Conservation (phyloP, 352 stramenopile species). For the Globisporangium recalcitrans region DNA sequence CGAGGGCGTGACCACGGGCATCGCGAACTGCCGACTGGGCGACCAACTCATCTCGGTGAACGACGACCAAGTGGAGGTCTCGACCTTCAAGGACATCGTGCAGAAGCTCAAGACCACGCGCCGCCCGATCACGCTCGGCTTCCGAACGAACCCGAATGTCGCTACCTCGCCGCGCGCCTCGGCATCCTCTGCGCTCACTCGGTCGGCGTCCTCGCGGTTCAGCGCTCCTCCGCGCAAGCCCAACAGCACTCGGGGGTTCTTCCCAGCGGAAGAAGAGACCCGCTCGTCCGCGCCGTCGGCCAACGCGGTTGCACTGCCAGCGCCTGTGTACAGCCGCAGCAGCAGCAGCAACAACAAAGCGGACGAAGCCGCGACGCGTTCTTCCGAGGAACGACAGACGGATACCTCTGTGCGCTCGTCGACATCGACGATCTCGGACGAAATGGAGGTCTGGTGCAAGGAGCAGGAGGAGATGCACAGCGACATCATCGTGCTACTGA, state of each 20-base stretch:
- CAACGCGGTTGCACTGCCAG: background rate
- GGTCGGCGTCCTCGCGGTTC: background rate
- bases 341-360: background rate
- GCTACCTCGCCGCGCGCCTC: constrained; percentile 48
- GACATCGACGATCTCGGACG: constrained; percentile 64
- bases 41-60: constrained; percentile 78
- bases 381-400: constrained; percentile 31
- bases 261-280: constrained; percentile 10
- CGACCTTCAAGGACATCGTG: constrained; percentile 69
- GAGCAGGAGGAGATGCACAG: constrained; percentile 86
- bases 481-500: constrained; percentile 72
- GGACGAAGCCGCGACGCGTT: constrained; percentile 11
- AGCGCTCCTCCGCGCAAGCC: background rate
- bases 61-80: constrained; percentile 49
- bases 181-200: constrained; percentile 1
- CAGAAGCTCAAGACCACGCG: constrained; percentile 69
- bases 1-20: constrained; percentile 70
- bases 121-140: constrained; percentile 65
- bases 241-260: constrained; percentile 11
- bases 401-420: constrained; percentile 44
- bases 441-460: constrained; percentile 71
- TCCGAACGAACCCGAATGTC: constrained; percentile 61
- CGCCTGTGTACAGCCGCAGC: background rate
- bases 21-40: constrained; percentile 67
- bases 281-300: background rate